Base-by-base conservation (phyloP, 108 stramenopile genomes). In the Skeletonema tropicum region DNA sequence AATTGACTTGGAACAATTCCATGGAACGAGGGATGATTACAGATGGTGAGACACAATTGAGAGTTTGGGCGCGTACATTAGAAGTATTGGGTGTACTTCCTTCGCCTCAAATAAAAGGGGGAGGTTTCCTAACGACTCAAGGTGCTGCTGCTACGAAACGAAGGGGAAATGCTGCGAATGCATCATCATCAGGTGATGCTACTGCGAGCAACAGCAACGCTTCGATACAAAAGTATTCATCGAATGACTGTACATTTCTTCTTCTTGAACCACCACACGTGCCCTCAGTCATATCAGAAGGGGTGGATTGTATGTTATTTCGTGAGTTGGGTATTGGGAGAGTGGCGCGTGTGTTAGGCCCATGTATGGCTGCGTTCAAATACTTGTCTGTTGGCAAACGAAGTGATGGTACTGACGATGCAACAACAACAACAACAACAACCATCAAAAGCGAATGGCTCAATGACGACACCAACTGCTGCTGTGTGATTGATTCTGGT, bases 401-500 rank as follows among this genome's bases (percentile, higher is more conserved):
- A 31, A 71, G 10, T 29, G 25, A 14, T 26, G 30, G 4, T 21
- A 42, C 61, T n/a, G 17, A 19, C 26, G 38, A 36, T 12, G 33
- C 33, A 35, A 35, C 33, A 35, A 7, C 33, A 35, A 7, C 33
- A 35, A 7, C 33, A 7, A 39, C 68, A 59, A 4, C 66, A 30
- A 64, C 15, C 67, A 70, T 14, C 30, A 26, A 61, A 6, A 11
- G 33, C 0, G 39, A 49, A 39, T 74, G 69, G 83, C 63, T 70
- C 33, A 74, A 83, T 45, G 85, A 86, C 68, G 82, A 81, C n/a
- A 91, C 91, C 8, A 74, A 61, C 19, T 87, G 87, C 36, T 91
- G 93, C 63, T 85, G 90, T 67, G 88, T 95, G 5, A 93, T 98
- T 23, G 98, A 98, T 85, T 76, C 89, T 9, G 98, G 97, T 14